A percentile compares a stretch with the other conserved stretches of the same genome.
These are phyloP conservation scores for Quercus bicolor DNA, from an alignment of 306 rosid species.

Conservation along the genomic window DNA sequence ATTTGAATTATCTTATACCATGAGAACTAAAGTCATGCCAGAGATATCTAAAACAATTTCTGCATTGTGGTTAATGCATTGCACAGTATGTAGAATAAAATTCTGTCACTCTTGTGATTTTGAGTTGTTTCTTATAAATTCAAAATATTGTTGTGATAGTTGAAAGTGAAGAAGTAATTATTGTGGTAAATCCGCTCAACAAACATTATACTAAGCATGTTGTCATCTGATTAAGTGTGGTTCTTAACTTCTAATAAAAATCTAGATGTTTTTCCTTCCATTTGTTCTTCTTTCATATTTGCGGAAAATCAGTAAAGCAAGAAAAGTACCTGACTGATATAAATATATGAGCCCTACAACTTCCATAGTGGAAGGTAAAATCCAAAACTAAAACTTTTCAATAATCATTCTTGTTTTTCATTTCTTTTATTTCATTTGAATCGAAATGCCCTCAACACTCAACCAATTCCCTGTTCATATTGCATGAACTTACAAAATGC, in stretches of 20 bases:
- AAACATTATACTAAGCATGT: neutral
- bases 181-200: neutral
- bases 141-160: neutral
- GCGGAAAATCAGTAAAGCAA: too few relatives aligned
- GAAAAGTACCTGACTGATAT: neutral
- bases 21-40: constrained; percentile 42
- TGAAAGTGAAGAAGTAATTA: neutral
- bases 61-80: constrained; percentile 90
- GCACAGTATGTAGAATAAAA: constrained; percentile 29
- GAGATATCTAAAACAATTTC: constrained; percentile 91
- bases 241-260: neutral
- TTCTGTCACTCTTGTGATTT: neutral
- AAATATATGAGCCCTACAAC: neutral
- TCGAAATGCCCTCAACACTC: neutral
- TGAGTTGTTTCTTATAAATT: neutral
- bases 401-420: neutral
- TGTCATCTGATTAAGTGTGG: neutral
- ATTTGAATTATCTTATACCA: constrained; percentile 13
- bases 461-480: neutral
- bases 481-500: neutral
- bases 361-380: neutral
- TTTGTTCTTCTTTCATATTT: neutral
- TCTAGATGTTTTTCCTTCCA: neutral
- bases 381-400: neutral
- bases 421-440: neutral